phyloP scores from a whole-genome alignment of 139 green algal species.

The Chlorella sp. region DNA sequence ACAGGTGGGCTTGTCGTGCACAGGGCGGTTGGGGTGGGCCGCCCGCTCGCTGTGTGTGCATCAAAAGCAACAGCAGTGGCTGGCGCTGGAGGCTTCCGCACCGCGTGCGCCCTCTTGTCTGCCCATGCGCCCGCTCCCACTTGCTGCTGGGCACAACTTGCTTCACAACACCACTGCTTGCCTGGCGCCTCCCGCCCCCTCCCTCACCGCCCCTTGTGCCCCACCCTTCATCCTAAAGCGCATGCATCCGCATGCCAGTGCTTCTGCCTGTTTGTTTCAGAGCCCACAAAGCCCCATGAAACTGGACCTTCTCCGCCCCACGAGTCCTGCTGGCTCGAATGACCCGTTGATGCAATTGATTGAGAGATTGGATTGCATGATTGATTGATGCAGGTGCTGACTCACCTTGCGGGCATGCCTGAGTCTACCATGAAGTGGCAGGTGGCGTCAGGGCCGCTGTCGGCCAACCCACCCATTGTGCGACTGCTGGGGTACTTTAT shows the following conservation, averaged over 20 bases:
- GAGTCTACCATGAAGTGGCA: constrained; percentile 70
- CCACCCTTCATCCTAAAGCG: background rate
- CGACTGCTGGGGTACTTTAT: constrained; percentile 77
- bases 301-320: background rate
- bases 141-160: background rate
- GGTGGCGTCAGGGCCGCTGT: constrained; percentile 26
- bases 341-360: too few relatives aligned
- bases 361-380: too few relatives aligned
- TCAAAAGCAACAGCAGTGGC: too few relatives aligned
- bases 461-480: constrained; percentile 60
- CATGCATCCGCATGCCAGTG: background rate
- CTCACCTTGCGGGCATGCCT: constrained; percentile 59
- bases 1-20: too few relatives aligned
- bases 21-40: too few relatives aligned
- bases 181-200: background rate
- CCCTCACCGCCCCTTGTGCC: background rate
- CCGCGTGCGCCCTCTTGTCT: too few relatives aligned
- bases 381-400: constrained; percentile 45
- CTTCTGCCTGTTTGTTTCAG: background rate
- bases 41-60: too few relatives aligned
- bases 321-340: too few relatives aligned
- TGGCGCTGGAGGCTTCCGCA: too few relatives aligned
- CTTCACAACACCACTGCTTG: background rate
- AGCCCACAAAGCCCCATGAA: background rate
- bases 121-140: too few relatives aligned